Evolutionary conservation across 2,329 filamentous ascomycete species (phyloP).

Genomic region (Colletotrichum ledebouriae): DNA sequence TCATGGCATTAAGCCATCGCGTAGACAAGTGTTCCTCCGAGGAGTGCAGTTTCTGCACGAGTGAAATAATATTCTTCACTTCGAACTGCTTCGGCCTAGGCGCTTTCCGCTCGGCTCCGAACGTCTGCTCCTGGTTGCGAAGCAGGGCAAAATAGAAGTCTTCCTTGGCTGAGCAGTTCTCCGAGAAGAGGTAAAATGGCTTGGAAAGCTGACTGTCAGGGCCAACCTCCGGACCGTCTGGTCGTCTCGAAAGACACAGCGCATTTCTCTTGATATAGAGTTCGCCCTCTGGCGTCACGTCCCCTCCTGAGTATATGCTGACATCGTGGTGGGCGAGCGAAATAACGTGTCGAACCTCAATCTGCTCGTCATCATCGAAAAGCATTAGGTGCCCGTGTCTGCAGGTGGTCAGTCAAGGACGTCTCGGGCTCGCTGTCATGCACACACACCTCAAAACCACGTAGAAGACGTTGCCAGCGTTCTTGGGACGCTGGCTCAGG

Average conservation of each 20-base stretch:
- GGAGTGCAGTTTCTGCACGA: conserved; percentile 92
- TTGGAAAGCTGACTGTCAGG: conserved; percentile 74
- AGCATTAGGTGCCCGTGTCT: conserved; percentile 97
- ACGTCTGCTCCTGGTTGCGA: conserved; percentile 81
- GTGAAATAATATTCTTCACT: conserved; percentile 85
- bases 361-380: conserved; percentile 94
- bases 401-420: conserved; percentile 34
- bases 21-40: conserved; percentile 92
- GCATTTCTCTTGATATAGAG: conserved; percentile 96
- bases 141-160: conserved; percentile 97
- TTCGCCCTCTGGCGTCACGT: conserved; percentile 87
- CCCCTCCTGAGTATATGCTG: conserved; percentile 85
- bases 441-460: conserved; percentile 82
- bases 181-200: conserved; percentile 94
- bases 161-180: conserved; percentile 96
- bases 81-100: conserved; percentile 84
- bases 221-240: conserved; percentile 65
- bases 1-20: conserved; percentile 91
- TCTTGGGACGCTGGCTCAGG: conserved; percentile 68
- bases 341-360: conserved; percentile 96
- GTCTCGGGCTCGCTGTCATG: neutral
- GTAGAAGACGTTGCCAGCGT: conserved; percentile 90
- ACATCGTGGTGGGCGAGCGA: conserved; percentile 90
- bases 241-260: conserved; percentile 80
- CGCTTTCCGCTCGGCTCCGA: conserved; percentile 66